Conservation (phyloP, 2,329 filamentous ascomycete species). For the Botryotinia calthae region DNA sequence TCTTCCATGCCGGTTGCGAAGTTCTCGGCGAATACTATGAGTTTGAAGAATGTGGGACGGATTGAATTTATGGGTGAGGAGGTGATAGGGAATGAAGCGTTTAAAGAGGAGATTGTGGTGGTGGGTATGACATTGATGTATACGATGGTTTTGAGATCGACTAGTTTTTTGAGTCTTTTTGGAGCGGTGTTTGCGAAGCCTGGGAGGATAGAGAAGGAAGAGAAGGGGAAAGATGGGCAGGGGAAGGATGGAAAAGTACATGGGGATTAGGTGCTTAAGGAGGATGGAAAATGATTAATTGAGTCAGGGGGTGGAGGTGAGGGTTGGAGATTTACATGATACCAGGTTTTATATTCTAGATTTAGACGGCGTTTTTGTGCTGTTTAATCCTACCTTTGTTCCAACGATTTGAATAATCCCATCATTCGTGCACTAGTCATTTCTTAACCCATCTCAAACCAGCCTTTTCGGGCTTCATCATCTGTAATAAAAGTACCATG, state of each 20-base stretch:
- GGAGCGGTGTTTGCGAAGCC: not conserved
- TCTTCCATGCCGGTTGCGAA: slow-evolving; percentile 1
- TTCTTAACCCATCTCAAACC: not conserved
- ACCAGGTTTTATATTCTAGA: not conserved
- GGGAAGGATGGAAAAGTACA: not conserved
- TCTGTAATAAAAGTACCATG: not conserved
- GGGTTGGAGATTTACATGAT: not conserved
- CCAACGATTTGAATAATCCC: not conserved
- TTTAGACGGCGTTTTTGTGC: not conserved
- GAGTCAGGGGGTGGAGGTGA: not conserved
- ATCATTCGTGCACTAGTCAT: not conserved
- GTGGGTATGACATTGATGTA: slow-evolving; percentile 25
- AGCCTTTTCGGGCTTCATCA: not conserved
- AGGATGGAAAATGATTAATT: not conserved
- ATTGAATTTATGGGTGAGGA: slow-evolving; percentile 4
- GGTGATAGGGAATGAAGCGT: slow-evolving; percentile 7
- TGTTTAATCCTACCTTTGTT: rapidly evolving
- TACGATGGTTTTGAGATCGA: slow-evolving; percentile 24
- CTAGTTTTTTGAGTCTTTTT: not conserved
- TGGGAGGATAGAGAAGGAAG: not conserved
- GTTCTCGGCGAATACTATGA: slow-evolving; percentile 4
- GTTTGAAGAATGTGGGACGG: not conserved
- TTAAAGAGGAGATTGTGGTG: slow-evolving; percentile 27
- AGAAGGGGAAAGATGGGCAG: no score
- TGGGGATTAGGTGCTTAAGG: not conserved